Evolutionary conservation across 306 rosid genomes (phyloP).

Genomic region (Lathyrus aphaca): DNA sequence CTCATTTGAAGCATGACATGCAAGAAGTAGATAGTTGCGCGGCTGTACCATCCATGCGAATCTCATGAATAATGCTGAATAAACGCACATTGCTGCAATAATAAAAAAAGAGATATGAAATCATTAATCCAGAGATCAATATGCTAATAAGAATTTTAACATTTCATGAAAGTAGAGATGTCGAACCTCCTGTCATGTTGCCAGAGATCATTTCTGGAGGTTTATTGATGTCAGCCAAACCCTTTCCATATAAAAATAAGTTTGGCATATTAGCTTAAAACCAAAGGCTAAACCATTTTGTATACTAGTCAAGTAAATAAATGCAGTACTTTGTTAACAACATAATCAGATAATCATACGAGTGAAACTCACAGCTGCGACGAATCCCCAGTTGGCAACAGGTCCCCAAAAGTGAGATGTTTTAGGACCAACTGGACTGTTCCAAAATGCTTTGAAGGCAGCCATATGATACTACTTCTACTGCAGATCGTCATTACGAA

Average conservation of each 20-base stretch:
- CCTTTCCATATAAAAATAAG: conserved; percentile 47
- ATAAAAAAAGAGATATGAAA: conserved; percentile 16
- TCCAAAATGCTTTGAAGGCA: conserved; percentile 80
- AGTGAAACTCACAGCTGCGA: conserved; percentile 76
- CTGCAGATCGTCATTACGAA: conserved; percentile 34
- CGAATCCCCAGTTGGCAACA: conserved; percentile 96
- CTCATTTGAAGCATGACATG: conserved; percentile 69
- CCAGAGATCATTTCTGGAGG: conserved; percentile 98
- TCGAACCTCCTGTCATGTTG: conserved; percentile 86
- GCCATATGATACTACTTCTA: conserved; percentile 52
- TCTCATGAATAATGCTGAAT: conserved; percentile 75
- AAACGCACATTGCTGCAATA: conserved; percentile 72
- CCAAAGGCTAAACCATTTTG: conserved; percentile 2
- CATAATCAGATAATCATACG: background rate
- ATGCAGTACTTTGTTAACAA: background rate
- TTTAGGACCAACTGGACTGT: conserved; percentile 93
- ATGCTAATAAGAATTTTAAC: background rate
- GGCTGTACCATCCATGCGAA: conserved; percentile 86
- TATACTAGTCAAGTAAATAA: conserved; percentile 18
- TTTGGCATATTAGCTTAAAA: conserved; percentile 17
- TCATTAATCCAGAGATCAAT: conserved; percentile 26
- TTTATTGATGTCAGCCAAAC: conserved; percentile 83
- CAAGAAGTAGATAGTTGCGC: conserved; percentile 69
- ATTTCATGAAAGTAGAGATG: conserved; percentile 2
- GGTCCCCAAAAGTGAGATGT: conserved; percentile 99